Evolutionary conservation across 1,284 basidiomycete genomes (phyloP), one percentile per base, ranked within the genome.

Genomic region (Coniophora puteana): DNA sequence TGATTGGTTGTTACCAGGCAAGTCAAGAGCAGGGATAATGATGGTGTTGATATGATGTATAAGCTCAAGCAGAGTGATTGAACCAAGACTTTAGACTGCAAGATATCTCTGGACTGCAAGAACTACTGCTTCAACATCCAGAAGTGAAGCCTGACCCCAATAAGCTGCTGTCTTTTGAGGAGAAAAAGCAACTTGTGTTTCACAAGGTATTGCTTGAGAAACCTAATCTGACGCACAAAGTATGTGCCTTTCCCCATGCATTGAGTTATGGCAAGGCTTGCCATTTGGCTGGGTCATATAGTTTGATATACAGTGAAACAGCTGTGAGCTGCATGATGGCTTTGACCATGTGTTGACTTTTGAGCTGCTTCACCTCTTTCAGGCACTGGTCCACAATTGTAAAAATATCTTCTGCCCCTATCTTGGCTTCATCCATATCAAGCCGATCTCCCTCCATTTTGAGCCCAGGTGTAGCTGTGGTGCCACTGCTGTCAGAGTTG

Each of bases 1-100:
- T 12, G 25, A 40, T 25, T 38, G 31, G 4, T 41, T 39, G 27
- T 48, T 41, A 17, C 42, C 38, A n/a, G 33, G 11, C 23, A 41
- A 16, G 16, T 20, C 40, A 7, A 52, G 37, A 17, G 36, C 37
- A 8, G 51, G 52, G 18, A 51, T 37, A 20, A 55, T 36, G 32
- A 47, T 43, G 2, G 48, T 35, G 29, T 54, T 50, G 4, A 56
- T 32, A 29, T 50, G 49, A 5, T 38, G 34, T 8, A 40, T 39
- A 27, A 55, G 38, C 36, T 44, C 33, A 16, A 8, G 14, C 7
- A 34, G 21, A 5, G 40, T 36, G 17, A 41, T 41, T 6, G 33
- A 26, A 20, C 40, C 40, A n/a, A 41, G 23, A 36, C 7, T 22
- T 34, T 41, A 34, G 23, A 34, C 40, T 16, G 40, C 40, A 5